Evolutionary conservation across 164 flowering plant genomes (phyloP).

Genomic region (Aristolochia contorta): DNA sequence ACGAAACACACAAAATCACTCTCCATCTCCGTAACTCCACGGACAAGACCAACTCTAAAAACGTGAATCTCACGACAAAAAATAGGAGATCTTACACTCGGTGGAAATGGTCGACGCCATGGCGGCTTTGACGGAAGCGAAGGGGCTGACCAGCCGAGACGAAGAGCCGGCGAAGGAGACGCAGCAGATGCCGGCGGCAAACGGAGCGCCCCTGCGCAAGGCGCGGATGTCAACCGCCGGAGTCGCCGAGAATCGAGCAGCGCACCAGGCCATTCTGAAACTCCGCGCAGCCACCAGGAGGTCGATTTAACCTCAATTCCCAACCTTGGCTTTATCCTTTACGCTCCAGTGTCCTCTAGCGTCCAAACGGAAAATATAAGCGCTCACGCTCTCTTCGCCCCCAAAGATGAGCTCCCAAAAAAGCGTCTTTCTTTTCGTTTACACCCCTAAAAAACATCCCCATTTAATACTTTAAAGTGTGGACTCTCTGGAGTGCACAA

Average conservation of each 20-base stretch:
- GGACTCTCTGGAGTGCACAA: no score
- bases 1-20: no score
- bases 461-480: no score
- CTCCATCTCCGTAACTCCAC: no score
- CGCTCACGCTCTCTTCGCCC: neutral
- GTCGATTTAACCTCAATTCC: neutral
- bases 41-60: no score
- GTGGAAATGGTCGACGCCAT: constrained; percentile 4
- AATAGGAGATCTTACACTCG: neutral
- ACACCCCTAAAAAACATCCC: no score
- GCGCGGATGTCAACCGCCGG: constrained; percentile 37
- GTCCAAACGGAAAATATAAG: neutral
- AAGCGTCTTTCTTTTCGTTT: no score
- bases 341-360: neutral
- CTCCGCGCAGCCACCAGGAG: neutral
- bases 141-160: constrained; percentile 13
- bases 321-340: neutral
- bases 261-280: constrained; percentile 38
- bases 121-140: constrained; percentile 42
- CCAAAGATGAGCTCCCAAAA: no score
- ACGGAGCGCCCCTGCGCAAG: constrained; percentile 30
- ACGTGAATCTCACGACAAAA: neutral
- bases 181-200: constrained; percentile 39
- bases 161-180: constrained; percentile 34
- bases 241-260: constrained; percentile 25